A percentile compares a stretch with the other conserved stretches of the same genome.
These are phyloP conservation scores for Pulveroboletus sp. DNA, from an alignment of 768 basidiomycete genomes.

Conservation along the genomic window DNA sequence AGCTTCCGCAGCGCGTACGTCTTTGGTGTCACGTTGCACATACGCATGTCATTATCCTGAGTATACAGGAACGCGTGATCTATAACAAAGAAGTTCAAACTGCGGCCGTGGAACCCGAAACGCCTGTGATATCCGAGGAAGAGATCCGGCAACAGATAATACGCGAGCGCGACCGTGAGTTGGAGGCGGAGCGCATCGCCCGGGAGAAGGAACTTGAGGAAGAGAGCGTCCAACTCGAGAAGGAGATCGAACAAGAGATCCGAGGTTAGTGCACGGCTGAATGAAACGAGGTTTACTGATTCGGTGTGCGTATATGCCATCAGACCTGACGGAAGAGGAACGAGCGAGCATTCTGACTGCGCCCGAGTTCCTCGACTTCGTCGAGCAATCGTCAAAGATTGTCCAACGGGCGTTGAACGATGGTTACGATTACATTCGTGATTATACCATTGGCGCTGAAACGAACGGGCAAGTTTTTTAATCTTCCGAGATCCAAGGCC, in stretches of 20 bases:
- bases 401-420: slow-evolving; percentile 94
- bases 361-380: slow-evolving; percentile 90
- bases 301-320: not conserved
- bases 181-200: slow-evolving; percentile 62
- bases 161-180: slow-evolving; percentile 57
- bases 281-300: not conserved
- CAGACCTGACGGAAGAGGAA: slow-evolving; percentile 88
- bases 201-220: slow-evolving; percentile 79
- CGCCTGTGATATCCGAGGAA: slow-evolving; percentile 54
- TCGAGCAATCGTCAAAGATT: slow-evolving; percentile 92
- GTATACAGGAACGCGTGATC: slow-evolving; percentile 63
- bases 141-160: slow-evolving; percentile 69
- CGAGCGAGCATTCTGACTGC: slow-evolving; percentile 75
- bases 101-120: slow-evolving; percentile 54
- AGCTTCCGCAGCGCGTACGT: slow-evolving; percentile 78
- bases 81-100: slow-evolving; percentile 89
- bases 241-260: slow-evolving; percentile 84
- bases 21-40: not conserved
- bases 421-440: slow-evolving; percentile 93
- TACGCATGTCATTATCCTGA: not conserved
- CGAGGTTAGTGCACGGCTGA: slow-evolving; percentile 45
- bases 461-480: slow-evolving; percentile 62
- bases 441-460: slow-evolving; percentile 90
- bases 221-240: slow-evolving; percentile 77
- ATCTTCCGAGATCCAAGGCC: not conserved